Percentiles rank a stretch among this genome's conserved stretches.
phyloP scores from a whole-genome alignment of 129 eudicot species.

The Rutidosis leptorrhynchoides region DNA sequence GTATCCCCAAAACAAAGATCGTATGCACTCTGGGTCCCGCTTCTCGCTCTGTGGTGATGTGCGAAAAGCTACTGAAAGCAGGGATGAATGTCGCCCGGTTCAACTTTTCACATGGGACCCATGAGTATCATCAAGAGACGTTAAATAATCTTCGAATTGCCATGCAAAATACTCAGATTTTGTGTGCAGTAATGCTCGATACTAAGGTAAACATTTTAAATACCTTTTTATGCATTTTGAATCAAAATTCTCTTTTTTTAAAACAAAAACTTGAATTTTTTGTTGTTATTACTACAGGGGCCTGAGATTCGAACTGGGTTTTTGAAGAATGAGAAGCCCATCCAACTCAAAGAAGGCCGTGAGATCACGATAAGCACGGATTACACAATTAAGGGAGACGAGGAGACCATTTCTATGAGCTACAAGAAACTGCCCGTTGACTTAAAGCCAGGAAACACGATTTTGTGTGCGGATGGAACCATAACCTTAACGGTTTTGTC shows the following conservation, averaged over 20 bases:
- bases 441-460: slow-evolving; percentile 78
- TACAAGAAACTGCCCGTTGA: slow-evolving; percentile 76
- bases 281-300: slow-evolving; percentile 47
- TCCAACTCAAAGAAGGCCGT: slow-evolving; percentile 80
- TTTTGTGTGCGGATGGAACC: slow-evolving; percentile 92
- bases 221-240: slow-evolving; percentile 6
- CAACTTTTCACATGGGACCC: slow-evolving; percentile 92
- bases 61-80: slow-evolving; percentile 81
- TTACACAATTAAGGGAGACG: slow-evolving; percentile 74
- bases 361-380: slow-evolving; percentile 82
- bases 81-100: slow-evolving; percentile 92
- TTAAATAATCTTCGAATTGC: slow-evolving; percentile 65
- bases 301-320: slow-evolving; percentile 99
- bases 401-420: slow-evolving; percentile 78
- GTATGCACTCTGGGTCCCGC: slow-evolving; percentile 92
- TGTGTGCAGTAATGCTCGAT: slow-evolving; percentile 82
- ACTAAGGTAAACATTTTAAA: slow-evolving; percentile 46
- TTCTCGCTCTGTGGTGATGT: slow-evolving; percentile 72
- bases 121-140: slow-evolving; percentile 88
- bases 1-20: slow-evolving; percentile 76
- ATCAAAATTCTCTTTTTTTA: slow-evolving; percentile 14
- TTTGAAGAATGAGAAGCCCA: slow-evolving; percentile 64
- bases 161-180: slow-evolving; percentile 69
- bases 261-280: not conserved
- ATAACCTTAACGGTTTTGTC: slow-evolving; percentile 70